Base-by-base conservation (phyloP, 768 basidiomycete genomes). In the Mycena rosella region DNA sequence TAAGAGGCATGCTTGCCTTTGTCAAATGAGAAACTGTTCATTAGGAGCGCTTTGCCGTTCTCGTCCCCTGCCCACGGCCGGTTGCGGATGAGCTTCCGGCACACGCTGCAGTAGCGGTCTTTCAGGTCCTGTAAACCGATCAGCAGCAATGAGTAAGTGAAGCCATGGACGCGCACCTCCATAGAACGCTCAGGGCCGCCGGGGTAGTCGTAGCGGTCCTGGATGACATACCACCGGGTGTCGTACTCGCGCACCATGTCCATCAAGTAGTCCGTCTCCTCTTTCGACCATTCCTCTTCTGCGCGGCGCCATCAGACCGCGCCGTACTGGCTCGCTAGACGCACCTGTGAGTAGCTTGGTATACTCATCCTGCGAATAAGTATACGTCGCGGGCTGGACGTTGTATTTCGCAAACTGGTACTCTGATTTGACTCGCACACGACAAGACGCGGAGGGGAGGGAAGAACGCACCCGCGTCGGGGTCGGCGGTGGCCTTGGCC, bases 241-340 rank as follows among this genome's bases (percentile, higher is more conserved):
- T 98, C 96, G 71, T 93, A 99, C 57, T 93, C 90, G 55, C 86
- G 85, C 11, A 92, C 90, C 11, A 97, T 78, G 4, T 81, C 81
- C 79, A 99, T 97, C 1, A 99, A 86, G 75, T 98, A 95, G 75
- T 95, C 93, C 0, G 98, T 98, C 78, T 98, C 96, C 71, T 96
- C 94, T 72, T 91, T 92, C 8, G 93, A 87, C 98, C 98, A 99
- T 66, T 91, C 91, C 13, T 81, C 82, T 73, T 96, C 97, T 91
- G 60, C 27, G 27, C 40, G 56, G 18, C 30, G 47, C 36, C 14
- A 36, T 18, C 48, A 44, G 42, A 3, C 44, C 15, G 60, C 38
- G 26, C 34, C 15, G 27, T 32, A 13, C 53, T 11, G 29, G 14
- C 27, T 47, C 18, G 3, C 0, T 52, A 27, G 2, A 17, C 83